phyloP scores from a whole-genome alignment of 768 basidiomycete species.

The Amanita brunnescens region DNA sequence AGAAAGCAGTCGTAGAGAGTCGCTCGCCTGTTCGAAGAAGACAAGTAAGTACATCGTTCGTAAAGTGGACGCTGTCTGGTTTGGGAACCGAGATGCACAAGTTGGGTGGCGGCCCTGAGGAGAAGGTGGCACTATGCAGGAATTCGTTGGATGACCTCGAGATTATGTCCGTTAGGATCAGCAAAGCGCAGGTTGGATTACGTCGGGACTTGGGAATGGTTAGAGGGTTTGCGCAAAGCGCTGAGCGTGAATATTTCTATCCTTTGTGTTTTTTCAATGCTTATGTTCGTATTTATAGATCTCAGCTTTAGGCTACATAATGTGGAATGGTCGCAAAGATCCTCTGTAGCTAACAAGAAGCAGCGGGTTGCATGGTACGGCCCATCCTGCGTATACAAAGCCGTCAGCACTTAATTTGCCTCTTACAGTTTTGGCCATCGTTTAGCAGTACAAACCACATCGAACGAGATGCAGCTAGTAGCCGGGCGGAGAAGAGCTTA shows the following conservation, averaged over 20 bases:
- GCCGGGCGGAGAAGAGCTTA: conserved; percentile 37
- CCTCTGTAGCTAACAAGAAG: conserved; percentile 37
- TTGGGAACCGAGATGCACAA: not conserved
- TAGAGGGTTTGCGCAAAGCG: conserved; percentile 73
- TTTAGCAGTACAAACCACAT: conserved; percentile 1
- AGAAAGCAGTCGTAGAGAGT: not conserved
- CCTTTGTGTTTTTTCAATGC: not conserved
- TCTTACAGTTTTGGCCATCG: conserved; percentile 20
- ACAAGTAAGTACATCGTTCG: conserved; percentile 38
- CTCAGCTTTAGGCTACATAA: conserved; percentile 61
- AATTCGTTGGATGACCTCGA: conserved; percentile 68
- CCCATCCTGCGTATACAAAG: conserved; percentile 17
- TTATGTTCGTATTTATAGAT: conserved; percentile 30
- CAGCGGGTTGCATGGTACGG: conserved; percentile 34
- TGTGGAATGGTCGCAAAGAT: conserved; percentile 43
- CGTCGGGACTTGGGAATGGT: conserved; percentile 75
- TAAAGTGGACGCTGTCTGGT: conserved; percentile 19
- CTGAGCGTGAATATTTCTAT: conserved; percentile 57
- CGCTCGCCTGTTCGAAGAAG: conserved; percentile 24
- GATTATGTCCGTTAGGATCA: conserved; percentile 65
- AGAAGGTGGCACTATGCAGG: conserved; percentile 27
- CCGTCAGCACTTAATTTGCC: conserved; percentile 7
- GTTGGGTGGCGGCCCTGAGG: not conserved
- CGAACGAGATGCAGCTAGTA: conserved; percentile 22
- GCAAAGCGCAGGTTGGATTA: conserved; percentile 71